Percentiles rank a stretch among this genome's conserved stretches.
phyloP scores from a whole-genome alignment of 768 basidiomycete genomes.

The Suillus subaureus region DNA sequence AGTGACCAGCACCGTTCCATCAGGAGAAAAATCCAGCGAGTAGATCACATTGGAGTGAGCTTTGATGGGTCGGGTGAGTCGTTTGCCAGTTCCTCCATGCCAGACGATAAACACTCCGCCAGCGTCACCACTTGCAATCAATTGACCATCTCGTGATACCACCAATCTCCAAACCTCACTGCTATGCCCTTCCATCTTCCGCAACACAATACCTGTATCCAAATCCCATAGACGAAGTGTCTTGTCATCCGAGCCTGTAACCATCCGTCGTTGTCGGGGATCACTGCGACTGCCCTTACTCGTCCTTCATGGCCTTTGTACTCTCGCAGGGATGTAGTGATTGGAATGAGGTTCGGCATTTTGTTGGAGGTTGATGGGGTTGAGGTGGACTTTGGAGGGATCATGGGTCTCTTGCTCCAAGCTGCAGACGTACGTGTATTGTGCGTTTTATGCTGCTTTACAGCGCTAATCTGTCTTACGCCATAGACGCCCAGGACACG shows the following conservation, averaged over 20 bases:
- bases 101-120: neutral
- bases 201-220: neutral
- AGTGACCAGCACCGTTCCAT: neutral
- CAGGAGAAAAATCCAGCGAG: neutral
- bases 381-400: neutral
- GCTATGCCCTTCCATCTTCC: neutral
- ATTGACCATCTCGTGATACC: neutral
- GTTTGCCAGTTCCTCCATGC: neutral
- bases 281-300: neutral
- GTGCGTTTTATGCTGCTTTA: no score
- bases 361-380: neutral
- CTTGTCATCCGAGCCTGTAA: neutral
- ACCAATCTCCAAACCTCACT: rapidly evolving
- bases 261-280: neutral
- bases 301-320: neutral
- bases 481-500: no score
- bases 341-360: neutral
- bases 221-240: neutral
- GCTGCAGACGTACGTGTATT: no score
- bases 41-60: rapidly evolving
- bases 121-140: neutral
- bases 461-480: no score
- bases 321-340: neutral
- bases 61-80: neutral
- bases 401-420: neutral